Conservation (phyloP, 495 filamentous ascomycete genomes). For the Entonaema liquescens region DNA sequence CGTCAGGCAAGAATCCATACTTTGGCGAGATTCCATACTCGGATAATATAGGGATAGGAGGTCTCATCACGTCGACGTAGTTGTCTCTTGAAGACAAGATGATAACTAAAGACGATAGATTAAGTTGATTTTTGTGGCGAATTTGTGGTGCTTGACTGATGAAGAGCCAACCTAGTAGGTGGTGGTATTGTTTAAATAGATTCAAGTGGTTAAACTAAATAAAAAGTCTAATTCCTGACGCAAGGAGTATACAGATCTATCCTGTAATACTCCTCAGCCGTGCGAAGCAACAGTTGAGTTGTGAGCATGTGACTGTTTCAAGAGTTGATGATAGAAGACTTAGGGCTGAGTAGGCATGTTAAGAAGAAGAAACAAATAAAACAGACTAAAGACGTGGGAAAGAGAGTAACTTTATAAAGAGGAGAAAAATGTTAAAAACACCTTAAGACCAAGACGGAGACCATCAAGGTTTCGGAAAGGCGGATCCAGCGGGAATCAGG, state of each 20-base stretch:
- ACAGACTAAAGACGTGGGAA: background rate
- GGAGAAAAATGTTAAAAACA: conserved; percentile 12
- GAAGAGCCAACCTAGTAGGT: background rate
- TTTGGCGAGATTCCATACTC: conserved; percentile 89
- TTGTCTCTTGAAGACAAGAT: background rate
- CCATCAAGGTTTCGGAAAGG: conserved; percentile 25
- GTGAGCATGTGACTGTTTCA: conserved; percentile 46
- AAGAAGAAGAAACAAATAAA: background rate
- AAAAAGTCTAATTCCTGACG: conserved; percentile 59
- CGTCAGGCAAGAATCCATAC: conserved; percentile 87
- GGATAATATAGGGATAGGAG: conserved; percentile 76
- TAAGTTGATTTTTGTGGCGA: background rate
- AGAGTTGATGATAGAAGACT: conserved; percentile 9
- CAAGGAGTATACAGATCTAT: conserved; percentile 68
- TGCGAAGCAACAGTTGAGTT: conserved; percentile 50
- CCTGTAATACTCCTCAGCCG: conserved; percentile 71
- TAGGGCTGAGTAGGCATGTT: background rate
- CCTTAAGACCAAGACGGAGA: background rate
- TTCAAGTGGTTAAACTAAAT: conserved; percentile 22
- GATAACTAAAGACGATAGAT: background rate
- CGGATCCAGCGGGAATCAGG: conserved; percentile 6
- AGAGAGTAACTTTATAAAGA: conserved; percentile 16
- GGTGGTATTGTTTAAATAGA: background rate
- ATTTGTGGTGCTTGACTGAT: background rate
- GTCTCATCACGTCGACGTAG: conserved; percentile 70